Evolutionary conservation across 768 basidiomycete genomes (phyloP).

Genomic region (Lentinula raphanica): DNA sequence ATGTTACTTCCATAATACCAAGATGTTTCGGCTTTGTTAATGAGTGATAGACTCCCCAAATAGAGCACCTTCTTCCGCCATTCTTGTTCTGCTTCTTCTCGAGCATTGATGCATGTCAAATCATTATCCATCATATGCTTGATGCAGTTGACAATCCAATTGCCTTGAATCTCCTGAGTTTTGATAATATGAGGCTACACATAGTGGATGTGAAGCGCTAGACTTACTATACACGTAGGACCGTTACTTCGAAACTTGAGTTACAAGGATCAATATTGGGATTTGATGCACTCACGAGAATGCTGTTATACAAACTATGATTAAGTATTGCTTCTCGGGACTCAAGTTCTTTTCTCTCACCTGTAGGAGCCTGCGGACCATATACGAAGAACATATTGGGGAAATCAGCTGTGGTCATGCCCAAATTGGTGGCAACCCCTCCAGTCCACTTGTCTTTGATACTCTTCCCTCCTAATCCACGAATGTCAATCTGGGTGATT

Average conservation of each 20-base stretch:
- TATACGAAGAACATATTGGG: slow-evolving; percentile 16
- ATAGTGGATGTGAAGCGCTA: neutral
- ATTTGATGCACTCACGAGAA: slow-evolving; percentile 4
- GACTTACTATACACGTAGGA: neutral
- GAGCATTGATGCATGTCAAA: neutral
- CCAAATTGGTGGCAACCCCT: slow-evolving; percentile 13
- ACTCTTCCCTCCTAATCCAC: slow-evolving; percentile 10
- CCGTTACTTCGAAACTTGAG: neutral
- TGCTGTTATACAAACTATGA: neutral
- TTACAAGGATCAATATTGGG: neutral
- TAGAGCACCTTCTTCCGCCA: neutral
- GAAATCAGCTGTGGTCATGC: slow-evolving; percentile 10
- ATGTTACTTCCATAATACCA: slow-evolving; percentile 15
- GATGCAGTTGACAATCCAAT: slow-evolving; percentile 21
- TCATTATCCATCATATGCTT: slow-evolving; percentile 10
- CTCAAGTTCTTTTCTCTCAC: neutral
- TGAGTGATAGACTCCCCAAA: neutral
- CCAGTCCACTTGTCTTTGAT: slow-evolving; percentile 14
- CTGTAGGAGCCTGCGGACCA: slow-evolving; percentile 14
- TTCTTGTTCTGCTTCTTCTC: neutral
- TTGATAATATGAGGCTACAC: neutral
- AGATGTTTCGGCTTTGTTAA: neutral
- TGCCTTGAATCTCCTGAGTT: slow-evolving; percentile 19
- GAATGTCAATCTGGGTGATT: slow-evolving; percentile 15
- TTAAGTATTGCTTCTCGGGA: neutral